phyloP scores from a whole-genome alignment of 202 grass and related monocot genomes.

The Zoysia matrella region DNA sequence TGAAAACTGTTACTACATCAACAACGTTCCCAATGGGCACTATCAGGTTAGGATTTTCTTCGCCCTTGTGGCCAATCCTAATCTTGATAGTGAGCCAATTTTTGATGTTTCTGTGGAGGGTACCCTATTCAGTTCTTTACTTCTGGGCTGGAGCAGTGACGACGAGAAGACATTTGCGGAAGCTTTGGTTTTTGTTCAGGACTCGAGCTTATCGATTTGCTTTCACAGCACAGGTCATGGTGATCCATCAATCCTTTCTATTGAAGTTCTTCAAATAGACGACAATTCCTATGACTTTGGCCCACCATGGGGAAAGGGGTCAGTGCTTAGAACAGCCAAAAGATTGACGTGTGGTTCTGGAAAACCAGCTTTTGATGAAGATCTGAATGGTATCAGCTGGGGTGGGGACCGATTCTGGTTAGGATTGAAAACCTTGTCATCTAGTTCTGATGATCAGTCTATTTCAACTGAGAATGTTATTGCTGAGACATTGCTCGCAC shows the following conservation, averaged over 20 bases:
- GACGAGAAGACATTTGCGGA: conserved; percentile 91
- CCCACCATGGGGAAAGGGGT: conserved; percentile 47
- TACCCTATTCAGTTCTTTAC: conserved; percentile 82
- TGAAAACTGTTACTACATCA: conserved; percentile 94
- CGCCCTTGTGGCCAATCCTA: conserved; percentile 76
- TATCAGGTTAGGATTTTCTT: conserved; percentile 94
- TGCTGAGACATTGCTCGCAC: conserved; percentile 74
- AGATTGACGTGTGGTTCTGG: conserved; percentile 84
- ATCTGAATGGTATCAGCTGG: conserved; percentile 70
- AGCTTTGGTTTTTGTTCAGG: conserved; percentile 72
- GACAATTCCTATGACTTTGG: conserved; percentile 77
- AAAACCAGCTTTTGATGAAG: conserved; percentile 92
- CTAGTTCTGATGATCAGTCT: conserved; percentile 65
- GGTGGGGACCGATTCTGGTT: conserved; percentile 98
- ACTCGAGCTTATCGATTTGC: conserved; percentile 74
- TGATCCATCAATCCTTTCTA: conserved; percentile 92
- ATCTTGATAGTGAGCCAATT: conserved; percentile 77
- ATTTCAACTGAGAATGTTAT: conserved; percentile 95
- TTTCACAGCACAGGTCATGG: conserved; percentile 98
- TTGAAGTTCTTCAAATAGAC: conserved; percentile 96
- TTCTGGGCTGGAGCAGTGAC: conserved; percentile 78
- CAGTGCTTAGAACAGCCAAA: conserved; percentile 83
- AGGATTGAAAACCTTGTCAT: conserved; percentile 58
- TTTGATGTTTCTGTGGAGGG: conserved; percentile 96
- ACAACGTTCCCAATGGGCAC: conserved; percentile 71